Percentiles rank a stretch among this genome's conserved stretches.
Conservation (phyloP, 78 protist genomes). For the Dictyostelium purpureum region DNA sequence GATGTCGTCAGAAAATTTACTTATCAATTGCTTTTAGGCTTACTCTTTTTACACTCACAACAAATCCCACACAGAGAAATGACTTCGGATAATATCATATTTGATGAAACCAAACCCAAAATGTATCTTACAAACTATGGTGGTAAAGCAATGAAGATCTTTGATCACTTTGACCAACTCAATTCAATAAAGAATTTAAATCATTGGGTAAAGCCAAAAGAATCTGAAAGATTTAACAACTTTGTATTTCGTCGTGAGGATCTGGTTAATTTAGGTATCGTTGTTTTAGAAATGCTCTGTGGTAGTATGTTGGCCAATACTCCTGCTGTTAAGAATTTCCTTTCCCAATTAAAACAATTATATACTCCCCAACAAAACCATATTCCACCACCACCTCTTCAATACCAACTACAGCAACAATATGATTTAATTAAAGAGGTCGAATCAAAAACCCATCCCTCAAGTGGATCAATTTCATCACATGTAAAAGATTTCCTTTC, state of each 20-base stretch:
- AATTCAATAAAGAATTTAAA: constrained; percentile 28
- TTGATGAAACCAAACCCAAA: background rate
- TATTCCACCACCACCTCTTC: background rate
- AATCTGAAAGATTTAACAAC: no score
- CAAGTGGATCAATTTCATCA: background rate
- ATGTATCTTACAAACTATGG: constrained; percentile 59
- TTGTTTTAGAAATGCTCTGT: constrained; percentile 52
- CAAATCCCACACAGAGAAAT: constrained; percentile 70
- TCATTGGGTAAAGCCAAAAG: background rate
- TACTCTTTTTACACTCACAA: constrained; percentile 48
- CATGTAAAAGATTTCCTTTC: constrained; percentile 34
- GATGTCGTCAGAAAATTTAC: constrained; percentile 9
- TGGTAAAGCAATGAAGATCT: constrained; percentile 34
- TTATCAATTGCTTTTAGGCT: constrained; percentile 31
- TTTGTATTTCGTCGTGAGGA: constrained; percentile 22
- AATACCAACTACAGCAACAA: background rate
- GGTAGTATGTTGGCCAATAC: constrained; percentile 6
- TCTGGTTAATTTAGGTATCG: constrained; percentile 35
- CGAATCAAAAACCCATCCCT: constrained; percentile 3
- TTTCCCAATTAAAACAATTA: background rate
- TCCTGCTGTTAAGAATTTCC: background rate
- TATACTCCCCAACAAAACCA: background rate
- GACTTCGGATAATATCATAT: constrained; percentile 16
- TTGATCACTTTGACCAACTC: constrained; percentile 25
- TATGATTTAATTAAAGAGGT: constrained; percentile 13